Base-by-base conservation (phyloP, 2,329 filamentous ascomycete genomes). In the Hypoxylon sp. region DNA sequence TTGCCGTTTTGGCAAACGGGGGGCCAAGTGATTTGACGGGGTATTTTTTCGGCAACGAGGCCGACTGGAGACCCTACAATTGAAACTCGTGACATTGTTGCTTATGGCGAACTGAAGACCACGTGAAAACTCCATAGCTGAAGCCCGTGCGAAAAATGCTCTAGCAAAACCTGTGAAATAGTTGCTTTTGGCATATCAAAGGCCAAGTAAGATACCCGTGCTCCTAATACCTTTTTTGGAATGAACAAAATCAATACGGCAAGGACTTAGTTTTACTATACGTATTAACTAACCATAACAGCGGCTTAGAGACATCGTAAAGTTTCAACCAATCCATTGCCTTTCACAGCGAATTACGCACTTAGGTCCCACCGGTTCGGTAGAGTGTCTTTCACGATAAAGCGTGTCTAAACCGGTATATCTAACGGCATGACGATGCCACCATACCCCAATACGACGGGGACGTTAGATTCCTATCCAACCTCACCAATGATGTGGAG, bases 381-480 rank as follows among this genome's bases (percentile, higher is more conserved):
- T 17, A 20, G 17, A 22, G 40, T n/a, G 3, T 44, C n/a, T 44
- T 22, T 44, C 40, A 7, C 11, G 40, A 44, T 44, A 22, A 22
- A 22, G 17, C 40, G 8, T 17, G 40, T 48, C 3, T 48, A 46
- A 22, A 20, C 11, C 17, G 33, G 30, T 62, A 27, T 37, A 30
- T 27, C 25, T 51, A 20, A 57, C 53, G 35, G 51, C 13, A 58
- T 33, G 48, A 62, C 37, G 51, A 55, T 44, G 35, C 22, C 31
- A 48, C 30, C 13, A 35, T 42, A 17, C 51, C 6, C 48, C 20
- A 31, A 58, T 42, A 57, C 37, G 54, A 57, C 27, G 27, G 33
- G 35, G 14, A 31, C 37, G 31, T 62, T 40, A 42, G 64, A 61
- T 62, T 58, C 35, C 51, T 55, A 49, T 61, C 48, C 50, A n/a